Conservation (phyloP, 2,329 filamentous ascomycete genomes). For the Calonectria henricotiae region DNA sequence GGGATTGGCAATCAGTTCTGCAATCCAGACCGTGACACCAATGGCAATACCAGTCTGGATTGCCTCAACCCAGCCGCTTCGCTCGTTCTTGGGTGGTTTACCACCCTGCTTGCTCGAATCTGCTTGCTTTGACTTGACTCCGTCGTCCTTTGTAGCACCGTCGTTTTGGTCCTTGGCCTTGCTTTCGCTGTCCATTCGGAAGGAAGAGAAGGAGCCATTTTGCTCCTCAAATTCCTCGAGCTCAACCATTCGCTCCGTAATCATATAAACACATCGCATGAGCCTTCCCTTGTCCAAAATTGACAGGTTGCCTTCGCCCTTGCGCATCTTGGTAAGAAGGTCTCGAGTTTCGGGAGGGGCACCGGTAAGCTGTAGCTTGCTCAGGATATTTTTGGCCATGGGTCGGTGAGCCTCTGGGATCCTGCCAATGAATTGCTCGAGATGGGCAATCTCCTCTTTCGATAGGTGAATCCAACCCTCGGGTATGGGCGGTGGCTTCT, state of each 20-base stretch:
- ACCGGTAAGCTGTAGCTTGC: conserved; percentile 77
- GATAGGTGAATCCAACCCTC: conserved; percentile 66
- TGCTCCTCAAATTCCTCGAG: conserved; percentile 50
- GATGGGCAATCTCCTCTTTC: conserved; percentile 65
- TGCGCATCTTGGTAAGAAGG: conserved; percentile 69
- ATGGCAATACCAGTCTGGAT: conserved; percentile 60
- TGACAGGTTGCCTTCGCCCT: conserved; percentile 70
- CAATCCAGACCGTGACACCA: conserved; percentile 71
- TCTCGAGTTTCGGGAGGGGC: conserved; percentile 79
- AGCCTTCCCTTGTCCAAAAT: conserved; percentile 60
- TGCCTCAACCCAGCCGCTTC: conserved; percentile 58
- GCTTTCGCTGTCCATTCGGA: conserved; percentile 40
- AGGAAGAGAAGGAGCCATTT: conserved; percentile 41
- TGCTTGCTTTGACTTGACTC: conserved; percentile 50
- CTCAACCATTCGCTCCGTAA: conserved; percentile 58
- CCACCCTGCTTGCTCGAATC: conserved; percentile 55
- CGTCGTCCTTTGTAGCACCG: conserved; percentile 38
- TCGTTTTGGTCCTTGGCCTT: conserved; percentile 46
- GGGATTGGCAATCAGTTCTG: conserved; percentile 61
- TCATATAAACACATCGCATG: conserved; percentile 58
- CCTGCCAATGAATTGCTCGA: conserved; percentile 74
- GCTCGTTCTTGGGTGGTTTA: conserved; percentile 55
- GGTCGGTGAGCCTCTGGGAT: conserved; percentile 76
- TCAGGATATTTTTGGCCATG: conserved; percentile 73
- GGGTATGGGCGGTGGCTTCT: conserved; percentile 59